phyloP scores from a whole-genome alignment of 768 basidiomycete genomes.

The Daedaleopsis nitida region DNA sequence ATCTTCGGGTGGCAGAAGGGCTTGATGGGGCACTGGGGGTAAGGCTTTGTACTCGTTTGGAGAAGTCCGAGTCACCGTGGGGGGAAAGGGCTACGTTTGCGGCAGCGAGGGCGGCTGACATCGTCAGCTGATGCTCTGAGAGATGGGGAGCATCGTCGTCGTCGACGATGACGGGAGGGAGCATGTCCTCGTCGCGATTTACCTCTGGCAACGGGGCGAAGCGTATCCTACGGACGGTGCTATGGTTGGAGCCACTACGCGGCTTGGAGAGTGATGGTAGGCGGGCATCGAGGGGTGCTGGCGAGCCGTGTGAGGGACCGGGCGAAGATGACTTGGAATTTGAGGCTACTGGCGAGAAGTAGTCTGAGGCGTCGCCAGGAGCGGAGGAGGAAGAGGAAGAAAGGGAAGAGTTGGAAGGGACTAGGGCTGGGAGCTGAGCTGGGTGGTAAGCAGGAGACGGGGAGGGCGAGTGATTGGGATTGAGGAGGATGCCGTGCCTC shows the following conservation, averaged over 20 bases:
- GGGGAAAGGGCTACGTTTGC: slow-evolving; percentile 1
- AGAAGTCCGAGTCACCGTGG: slow-evolving; percentile 20
- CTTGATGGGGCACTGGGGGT: slow-evolving; percentile 24
- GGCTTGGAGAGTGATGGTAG: slow-evolving; percentile 11
- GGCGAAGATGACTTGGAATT: slow-evolving; percentile 12
- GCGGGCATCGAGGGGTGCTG: neutral
- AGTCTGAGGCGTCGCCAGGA: slow-evolving; percentile 24
- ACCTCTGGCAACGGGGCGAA: slow-evolving; percentile 89
- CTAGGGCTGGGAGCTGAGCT: slow-evolving; percentile 25
- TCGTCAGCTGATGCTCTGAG: slow-evolving; percentile 12
- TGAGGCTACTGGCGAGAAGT: slow-evolving; percentile 14
- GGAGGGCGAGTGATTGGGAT: slow-evolving; percentile 33
- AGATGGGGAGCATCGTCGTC: slow-evolving; percentile 24
- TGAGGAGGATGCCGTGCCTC: slow-evolving; percentile 34
- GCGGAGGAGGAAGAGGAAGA: slow-evolving; percentile 31
- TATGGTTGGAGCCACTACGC: slow-evolving; percentile 18
- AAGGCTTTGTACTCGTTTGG: slow-evolving; percentile 18
- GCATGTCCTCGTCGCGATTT: slow-evolving; percentile 49
- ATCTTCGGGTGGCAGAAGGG: slow-evolving; percentile 8
- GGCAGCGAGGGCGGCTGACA: slow-evolving; percentile 24
- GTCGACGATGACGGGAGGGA: slow-evolving; percentile 32
- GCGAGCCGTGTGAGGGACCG: slow-evolving; percentile 6
- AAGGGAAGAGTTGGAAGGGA: slow-evolving; percentile 26
- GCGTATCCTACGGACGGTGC: slow-evolving; percentile 51
- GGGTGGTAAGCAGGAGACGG: slow-evolving; percentile 27